Evolutionary conservation across 129 eudicot species (phyloP), one percentile per base, ranked within the genome.

Genomic region (Deinandra increscens): DNA sequence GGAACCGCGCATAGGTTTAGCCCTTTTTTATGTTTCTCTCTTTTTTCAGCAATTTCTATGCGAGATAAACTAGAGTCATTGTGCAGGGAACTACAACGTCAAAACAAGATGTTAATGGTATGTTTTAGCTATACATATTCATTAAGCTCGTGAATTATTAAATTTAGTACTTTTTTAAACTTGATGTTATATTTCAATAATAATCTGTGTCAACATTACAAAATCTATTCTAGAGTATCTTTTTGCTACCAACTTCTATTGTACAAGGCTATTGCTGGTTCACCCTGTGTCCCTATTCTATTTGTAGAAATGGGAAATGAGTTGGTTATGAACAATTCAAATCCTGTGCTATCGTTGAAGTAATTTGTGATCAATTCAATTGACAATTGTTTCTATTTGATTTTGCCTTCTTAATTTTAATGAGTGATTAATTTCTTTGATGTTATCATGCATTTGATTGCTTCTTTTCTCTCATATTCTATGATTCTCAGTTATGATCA

Each of bases 41-140:
- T 39, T 63, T 42, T 68, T 68, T 71, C 82, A 87, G 97, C 97
- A 38, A 71, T 91, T 82, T 64, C 90, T 65, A 91, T 91, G 75
- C 85, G 94, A 44, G 96, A 88, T 80, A 91, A 88, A 75, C 94
- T 91, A 17, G 97, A 91, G 85, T 91, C 97, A 34, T 64, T 91
- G 69, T 91, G 97, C 77, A 80, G 94, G 79, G 97, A 88, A 80
- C 82, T 91, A 59, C 97, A 86, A 59, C 85, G 91, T 29, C 96
- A 91, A 78, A 91, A 91, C 82, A 91, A 88, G 79, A 73, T 85
- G 86, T 70, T 88, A 72, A 88, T 88, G 97, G 96, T 88, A 87
- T 74, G 59, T 60, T 44, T 73, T 45, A 11, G 37, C 44, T 38
- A 34, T 60, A 23, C 8, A 7, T 10, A 10, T 61, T 48, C 49